These are phyloP conservation scores for Candida sp. DNA, from an alignment of 1,139 yeast genomes.

Conservation along the genomic window DNA sequence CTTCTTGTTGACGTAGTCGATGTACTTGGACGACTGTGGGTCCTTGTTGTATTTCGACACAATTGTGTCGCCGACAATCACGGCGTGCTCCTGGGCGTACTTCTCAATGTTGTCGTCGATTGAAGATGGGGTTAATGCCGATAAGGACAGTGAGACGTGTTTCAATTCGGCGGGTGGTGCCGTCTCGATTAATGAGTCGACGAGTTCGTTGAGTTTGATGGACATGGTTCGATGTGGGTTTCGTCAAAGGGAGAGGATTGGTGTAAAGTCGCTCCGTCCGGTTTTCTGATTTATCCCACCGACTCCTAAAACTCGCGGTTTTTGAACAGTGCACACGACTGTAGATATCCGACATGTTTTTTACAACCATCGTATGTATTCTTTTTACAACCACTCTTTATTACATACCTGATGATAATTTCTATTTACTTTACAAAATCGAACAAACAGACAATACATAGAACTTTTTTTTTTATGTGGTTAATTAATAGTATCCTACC, in stretches of 20 bases:
- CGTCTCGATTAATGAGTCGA: constrained; percentile 36
- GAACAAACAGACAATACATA: not conserved
- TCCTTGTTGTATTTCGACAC: constrained; percentile 41
- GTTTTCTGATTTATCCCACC: not conserved
- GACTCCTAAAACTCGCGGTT: not conserved
- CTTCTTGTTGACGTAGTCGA: constrained; percentile 45
- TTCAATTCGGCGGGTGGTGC: constrained; percentile 49
- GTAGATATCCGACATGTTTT: no score
- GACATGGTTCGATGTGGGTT: constrained; percentile 14
- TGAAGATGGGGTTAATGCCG: constrained; percentile 16
- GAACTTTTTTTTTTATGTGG: not conserved
- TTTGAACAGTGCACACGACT: not conserved
- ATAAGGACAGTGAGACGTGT: constrained; percentile 31
- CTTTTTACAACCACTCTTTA: no score
- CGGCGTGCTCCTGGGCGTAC: constrained; percentile 32
- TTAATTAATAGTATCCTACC: not conserved
- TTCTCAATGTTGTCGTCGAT: constrained; percentile 34
- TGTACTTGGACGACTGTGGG: constrained; percentile 35
- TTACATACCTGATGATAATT: not conserved
- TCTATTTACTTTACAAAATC: not conserved
- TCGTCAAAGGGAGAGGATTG: not conserved
- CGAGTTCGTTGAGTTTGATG: constrained; percentile 28
- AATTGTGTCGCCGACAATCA: constrained; percentile 24
- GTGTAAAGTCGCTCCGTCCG: not conserved
- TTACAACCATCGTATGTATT: no score